A percentile compares a stretch with the other conserved stretches of the same genome.
Evolutionary conservation across 2,329 filamentous ascomycete species (phyloP).

Genomic region (Graphiopsis chlorocephala): DNA sequence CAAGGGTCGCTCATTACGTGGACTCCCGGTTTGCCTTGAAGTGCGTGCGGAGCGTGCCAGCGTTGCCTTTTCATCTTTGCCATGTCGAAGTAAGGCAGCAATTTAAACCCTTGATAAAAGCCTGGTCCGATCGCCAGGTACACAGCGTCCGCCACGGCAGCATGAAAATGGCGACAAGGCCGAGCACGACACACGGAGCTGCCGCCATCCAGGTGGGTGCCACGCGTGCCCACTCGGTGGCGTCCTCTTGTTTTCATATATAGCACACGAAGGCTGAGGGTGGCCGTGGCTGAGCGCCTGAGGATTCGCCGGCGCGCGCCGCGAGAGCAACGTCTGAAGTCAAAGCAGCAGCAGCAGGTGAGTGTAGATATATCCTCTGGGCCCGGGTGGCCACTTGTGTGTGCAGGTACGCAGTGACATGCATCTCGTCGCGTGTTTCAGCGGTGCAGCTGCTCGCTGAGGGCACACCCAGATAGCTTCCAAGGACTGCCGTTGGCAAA

Average conservation of each 20-base stretch:
- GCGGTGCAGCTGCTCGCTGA: not conserved
- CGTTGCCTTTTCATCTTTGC: not conserved
- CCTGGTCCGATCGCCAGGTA: conserved; percentile 4
- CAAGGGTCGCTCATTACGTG: not conserved
- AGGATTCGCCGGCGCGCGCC: conserved; percentile 2
- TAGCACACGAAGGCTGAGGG: not conserved
- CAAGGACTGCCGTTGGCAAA: not conserved
- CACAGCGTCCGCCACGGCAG: conserved; percentile 3
- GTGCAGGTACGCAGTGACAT: not conserved
- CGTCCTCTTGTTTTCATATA: not conserved
- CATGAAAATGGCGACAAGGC: not conserved
- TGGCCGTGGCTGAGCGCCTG: conserved; percentile 1
- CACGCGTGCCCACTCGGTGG: conserved; percentile 7
- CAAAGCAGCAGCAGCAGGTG: not conserved
- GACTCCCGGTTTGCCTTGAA: not conserved
- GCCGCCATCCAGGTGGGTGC: conserved; percentile 2
- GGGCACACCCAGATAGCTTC: not conserved
- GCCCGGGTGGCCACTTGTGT: not conserved
- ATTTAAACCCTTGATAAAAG: not conserved
- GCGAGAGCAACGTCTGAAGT: not conserved
- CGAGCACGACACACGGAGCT: not conserved
- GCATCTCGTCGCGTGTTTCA: conserved; percentile 6
- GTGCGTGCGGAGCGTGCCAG: not conserved
- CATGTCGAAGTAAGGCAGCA: not conserved
- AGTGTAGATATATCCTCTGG: not conserved